These are phyloP conservation scores for Daucus carota DNA, from an alignment of 129 eudicot genomes.

Conservation along the genomic window DNA sequence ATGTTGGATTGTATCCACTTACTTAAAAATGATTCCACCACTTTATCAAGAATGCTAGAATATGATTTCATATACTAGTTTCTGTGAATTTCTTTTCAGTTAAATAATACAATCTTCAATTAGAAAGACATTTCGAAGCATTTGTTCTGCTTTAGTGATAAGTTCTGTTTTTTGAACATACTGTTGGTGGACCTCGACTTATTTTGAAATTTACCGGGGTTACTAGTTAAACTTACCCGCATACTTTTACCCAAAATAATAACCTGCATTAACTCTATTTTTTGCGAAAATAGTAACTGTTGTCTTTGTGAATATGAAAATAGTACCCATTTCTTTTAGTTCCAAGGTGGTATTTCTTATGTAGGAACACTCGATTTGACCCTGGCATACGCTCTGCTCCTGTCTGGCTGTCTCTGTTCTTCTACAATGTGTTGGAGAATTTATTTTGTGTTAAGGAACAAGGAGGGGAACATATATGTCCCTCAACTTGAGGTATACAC, in stretches of 20 bases:
- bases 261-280: neutral
- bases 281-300: no score
- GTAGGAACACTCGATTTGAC: neutral
- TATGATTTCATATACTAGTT: neutral
- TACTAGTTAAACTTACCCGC: neutral
- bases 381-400: neutral
- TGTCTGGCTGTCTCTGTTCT: neutral
- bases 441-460: neutral
- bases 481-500: neutral
- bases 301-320: neutral
- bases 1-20: neutral
- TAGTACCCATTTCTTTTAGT: neutral
- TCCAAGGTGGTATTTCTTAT: neutral
- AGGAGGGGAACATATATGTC: neutral
- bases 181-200: neutral
- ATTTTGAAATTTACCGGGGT: neutral
- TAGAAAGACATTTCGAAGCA: neutral
- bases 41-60: neutral
- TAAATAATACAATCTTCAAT: neutral
- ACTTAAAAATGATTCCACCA: neutral
- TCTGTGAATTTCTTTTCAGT: neutral
- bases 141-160: neutral
- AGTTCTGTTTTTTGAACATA: neutral
- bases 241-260: neutral
- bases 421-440: neutral